Percentiles rank a stretch among this genome's conserved stretches.
Evolutionary conservation across 192 early-diverging fungal genomes (phyloP).

Genomic region (Coemansia sp.): DNA sequence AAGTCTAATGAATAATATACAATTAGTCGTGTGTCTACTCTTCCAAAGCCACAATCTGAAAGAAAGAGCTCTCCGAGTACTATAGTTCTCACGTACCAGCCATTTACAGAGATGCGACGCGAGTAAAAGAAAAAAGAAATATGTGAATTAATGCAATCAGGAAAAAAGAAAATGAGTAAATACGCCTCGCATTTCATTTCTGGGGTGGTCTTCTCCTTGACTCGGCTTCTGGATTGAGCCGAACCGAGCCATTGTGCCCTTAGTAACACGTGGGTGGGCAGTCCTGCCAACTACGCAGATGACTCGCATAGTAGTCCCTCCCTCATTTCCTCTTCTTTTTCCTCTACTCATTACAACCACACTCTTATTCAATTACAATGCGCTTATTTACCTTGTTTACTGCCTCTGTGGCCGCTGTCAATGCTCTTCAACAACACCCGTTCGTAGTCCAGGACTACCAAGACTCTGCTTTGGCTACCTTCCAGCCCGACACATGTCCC

Average conservation of each 20-base stretch:
- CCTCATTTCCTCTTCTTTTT: background rate
- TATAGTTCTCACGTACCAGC: slow-evolving; percentile 1
- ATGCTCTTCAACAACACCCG: slow-evolving; percentile 8
- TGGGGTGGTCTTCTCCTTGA: background rate
- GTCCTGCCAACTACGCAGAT: background rate
- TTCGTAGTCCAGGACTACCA: background rate
- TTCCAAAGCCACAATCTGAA: background rate
- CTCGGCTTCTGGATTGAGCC: slow-evolving; percentile 6
- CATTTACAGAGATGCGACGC: slow-evolving; percentile 9
- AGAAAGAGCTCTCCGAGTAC: background rate
- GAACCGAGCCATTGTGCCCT: background rate
- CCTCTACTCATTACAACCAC: too few species aligned
- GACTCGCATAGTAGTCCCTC: slow-evolving; percentile 1
- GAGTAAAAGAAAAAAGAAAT: background rate
- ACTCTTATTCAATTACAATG: background rate
- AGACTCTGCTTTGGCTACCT: background rate
- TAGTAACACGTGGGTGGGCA: background rate
- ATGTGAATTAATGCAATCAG: background rate
- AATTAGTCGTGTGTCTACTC: too few species aligned
- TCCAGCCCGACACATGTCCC: slow-evolving; percentile 36
- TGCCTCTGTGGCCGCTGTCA: background rate
- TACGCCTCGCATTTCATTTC: background rate
- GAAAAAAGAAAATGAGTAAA: background rate
- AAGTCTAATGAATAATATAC: slow-evolving; percentile 25
- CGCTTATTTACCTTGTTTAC: background rate